These are phyloP conservation scores for Chytriomyces hyalinus DNA, from an alignment of 192 early-diverging fungal genomes.

Conservation along the genomic window DNA sequence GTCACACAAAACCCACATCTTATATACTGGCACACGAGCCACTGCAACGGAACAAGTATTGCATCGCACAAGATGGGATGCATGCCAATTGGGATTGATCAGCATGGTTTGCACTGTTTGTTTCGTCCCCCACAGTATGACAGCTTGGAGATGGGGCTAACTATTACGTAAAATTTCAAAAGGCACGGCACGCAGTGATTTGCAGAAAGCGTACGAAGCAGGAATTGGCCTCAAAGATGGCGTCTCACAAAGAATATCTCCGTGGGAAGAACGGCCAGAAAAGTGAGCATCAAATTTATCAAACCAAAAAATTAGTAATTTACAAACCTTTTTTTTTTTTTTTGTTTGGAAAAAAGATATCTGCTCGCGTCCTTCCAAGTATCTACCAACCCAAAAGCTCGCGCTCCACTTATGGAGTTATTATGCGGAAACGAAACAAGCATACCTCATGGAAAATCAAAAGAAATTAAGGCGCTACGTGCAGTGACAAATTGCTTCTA, in stretches of 20 bases:
- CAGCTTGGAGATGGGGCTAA: no score
- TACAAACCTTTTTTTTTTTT: no score
- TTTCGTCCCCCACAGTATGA: no score
- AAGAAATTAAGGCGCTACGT: neutral
- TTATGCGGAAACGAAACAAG: slow-evolving; percentile 24
- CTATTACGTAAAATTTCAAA: neutral
- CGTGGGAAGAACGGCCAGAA: neutral
- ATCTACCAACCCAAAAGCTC: slow-evolving; percentile 3
- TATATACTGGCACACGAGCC: neutral
- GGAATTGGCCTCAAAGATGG: slow-evolving; percentile 23
- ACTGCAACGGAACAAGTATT: neutral
- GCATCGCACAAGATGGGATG: slow-evolving; percentile 17
- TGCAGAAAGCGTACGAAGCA: slow-evolving; percentile 17
- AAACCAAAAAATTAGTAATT: no score
- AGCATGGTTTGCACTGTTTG: neutral
- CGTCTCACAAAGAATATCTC: neutral
- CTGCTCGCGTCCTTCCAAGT: slow-evolving; percentile 16
- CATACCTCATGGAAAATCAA: neutral
- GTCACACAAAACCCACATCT: neutral
- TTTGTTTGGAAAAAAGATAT: neutral
- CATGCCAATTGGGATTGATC: slow-evolving; percentile 29
- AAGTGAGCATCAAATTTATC: neutral
- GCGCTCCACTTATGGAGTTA: slow-evolving; percentile 14
- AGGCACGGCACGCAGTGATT: neutral
- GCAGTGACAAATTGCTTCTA: slow-evolving; percentile 5